Evolutionary conservation across 2,329 filamentous ascomycete genomes (phyloP).

Genomic region (Alternaria dauci): DNA sequence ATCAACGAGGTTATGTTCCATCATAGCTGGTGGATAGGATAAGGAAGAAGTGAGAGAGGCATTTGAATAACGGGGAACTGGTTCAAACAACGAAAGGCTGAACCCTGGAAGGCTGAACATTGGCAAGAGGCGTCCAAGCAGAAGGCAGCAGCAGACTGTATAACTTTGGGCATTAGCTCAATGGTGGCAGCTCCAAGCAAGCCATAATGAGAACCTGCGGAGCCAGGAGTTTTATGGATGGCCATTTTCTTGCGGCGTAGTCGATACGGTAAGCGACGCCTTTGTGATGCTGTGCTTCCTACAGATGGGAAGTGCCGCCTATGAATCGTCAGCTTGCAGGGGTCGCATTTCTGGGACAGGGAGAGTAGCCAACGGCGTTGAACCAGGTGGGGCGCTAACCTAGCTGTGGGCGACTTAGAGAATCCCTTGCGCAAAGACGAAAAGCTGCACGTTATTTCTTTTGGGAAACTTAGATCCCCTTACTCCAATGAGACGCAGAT

Average conservation of each 20-base stretch:
- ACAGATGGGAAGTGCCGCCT: neutral
- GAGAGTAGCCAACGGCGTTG: neutral
- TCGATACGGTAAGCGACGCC: neutral
- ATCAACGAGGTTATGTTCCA: conserved; percentile 2
- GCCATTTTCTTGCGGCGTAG: neutral
- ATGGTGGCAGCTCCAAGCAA: neutral
- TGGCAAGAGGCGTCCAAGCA: neutral
- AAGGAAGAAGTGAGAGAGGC: neutral
- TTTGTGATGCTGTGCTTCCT: neutral
- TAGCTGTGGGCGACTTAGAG: neutral
- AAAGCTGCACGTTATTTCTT: conserved; percentile 1
- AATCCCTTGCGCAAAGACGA: neutral
- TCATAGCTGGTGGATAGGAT: neutral
- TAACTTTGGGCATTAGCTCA: neutral
- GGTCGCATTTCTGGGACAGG: neutral
- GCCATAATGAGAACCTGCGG: neutral
- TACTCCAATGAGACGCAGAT: neutral
- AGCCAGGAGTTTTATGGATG: neutral
- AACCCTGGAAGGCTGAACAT: conserved; percentile 2
- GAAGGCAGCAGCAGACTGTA: neutral
- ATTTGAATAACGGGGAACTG: neutral
- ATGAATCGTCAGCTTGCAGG: neutral
- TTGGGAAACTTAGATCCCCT: neutral
- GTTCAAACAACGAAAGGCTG: neutral
- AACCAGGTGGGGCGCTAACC: conserved; percentile 1